phyloP scores from a whole-genome alignment of 805 yeast species.

The Candida morakotiae region DNA sequence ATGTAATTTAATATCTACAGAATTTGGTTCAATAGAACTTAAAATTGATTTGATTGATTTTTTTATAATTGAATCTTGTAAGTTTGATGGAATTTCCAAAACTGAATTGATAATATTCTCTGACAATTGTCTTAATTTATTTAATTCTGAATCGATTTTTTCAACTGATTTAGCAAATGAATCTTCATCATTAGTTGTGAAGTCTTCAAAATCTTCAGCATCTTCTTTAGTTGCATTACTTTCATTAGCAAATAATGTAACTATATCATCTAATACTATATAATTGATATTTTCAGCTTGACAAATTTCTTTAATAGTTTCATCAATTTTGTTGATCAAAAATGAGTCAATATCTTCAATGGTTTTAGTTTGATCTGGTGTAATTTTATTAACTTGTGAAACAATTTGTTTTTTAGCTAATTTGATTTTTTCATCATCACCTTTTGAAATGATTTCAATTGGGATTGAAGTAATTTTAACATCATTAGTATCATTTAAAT shows the following conservation, averaged over 20 bases:
- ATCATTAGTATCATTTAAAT: constrained; percentile 33
- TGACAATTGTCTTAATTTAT: constrained; percentile 56
- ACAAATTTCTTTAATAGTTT: constrained; percentile 38
- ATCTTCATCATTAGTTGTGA: constrained; percentile 74
- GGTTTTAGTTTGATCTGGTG: constrained; percentile 60
- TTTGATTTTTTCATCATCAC: constrained; percentile 50
- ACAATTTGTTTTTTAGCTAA: constrained; percentile 70
- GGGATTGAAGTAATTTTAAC: constrained; percentile 45
- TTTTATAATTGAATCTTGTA: constrained; percentile 51
- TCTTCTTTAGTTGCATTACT: constrained; percentile 33
- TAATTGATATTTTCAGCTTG: constrained; percentile 47
- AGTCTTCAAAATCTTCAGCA: constrained; percentile 37
- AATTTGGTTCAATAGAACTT: constrained; percentile 30
- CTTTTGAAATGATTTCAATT: constrained; percentile 57
- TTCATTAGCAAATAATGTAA: constrained; percentile 60
- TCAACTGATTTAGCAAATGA: constrained; percentile 48
- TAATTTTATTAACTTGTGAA: constrained; percentile 61
- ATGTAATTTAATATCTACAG: constrained; percentile 47
- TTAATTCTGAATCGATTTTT: constrained; percentile 51
- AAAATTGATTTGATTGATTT: constrained; percentile 53
- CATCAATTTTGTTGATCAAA: constrained; percentile 45
- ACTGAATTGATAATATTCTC: constrained; percentile 46
- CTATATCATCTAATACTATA: constrained; percentile 50
- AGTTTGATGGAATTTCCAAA: constrained; percentile 47
- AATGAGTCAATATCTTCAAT: constrained; percentile 66